These are phyloP conservation scores for Starmerella vaccinii DNA, from an alignment of 805 yeast genomes.

Conservation along the genomic window DNA sequence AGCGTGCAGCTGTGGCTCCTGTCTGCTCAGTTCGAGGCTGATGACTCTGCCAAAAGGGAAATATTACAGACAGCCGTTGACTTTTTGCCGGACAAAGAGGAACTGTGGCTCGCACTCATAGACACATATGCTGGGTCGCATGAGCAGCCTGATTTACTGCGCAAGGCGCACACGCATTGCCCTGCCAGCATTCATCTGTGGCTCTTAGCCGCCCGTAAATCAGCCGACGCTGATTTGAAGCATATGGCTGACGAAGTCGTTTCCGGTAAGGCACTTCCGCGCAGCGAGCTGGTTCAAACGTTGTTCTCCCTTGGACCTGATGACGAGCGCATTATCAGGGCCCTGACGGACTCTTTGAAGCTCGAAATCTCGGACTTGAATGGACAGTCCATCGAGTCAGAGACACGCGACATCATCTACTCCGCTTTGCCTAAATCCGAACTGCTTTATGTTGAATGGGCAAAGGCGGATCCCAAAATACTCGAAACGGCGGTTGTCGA, in stretches of 20 bases:
- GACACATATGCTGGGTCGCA: not conserved
- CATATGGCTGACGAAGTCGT: not conserved
- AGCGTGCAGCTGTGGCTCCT: constrained; percentile 57
- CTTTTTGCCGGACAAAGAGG: constrained; percentile 9
- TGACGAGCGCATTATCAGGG: not conserved
- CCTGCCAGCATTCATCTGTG: constrained; percentile 5
- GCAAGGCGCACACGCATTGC: not conserved
- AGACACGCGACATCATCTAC: not conserved
- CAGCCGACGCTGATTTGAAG: not conserved
- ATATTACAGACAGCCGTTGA: constrained; percentile 58
- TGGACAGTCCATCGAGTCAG: not conserved
- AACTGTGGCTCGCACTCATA: constrained; percentile 5
- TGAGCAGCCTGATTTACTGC: not conserved
- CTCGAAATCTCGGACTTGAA: not conserved
- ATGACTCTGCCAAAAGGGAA: constrained; percentile 39
- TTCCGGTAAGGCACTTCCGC: too few relatives aligned
- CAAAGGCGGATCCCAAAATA: not conserved
- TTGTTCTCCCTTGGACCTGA: not conserved
- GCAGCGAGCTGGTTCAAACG: not conserved
- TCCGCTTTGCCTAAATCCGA: not conserved
- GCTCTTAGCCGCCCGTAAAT: not conserved
- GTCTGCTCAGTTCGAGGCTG: constrained; percentile 51
- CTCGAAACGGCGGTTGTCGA: constrained; percentile 1
- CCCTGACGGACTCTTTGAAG: not conserved
- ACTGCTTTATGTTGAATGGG: not conserved